Evolutionary conservation across 345 rosid genomes (phyloP).

Genomic region (Tarenaya hassleriana): DNA sequence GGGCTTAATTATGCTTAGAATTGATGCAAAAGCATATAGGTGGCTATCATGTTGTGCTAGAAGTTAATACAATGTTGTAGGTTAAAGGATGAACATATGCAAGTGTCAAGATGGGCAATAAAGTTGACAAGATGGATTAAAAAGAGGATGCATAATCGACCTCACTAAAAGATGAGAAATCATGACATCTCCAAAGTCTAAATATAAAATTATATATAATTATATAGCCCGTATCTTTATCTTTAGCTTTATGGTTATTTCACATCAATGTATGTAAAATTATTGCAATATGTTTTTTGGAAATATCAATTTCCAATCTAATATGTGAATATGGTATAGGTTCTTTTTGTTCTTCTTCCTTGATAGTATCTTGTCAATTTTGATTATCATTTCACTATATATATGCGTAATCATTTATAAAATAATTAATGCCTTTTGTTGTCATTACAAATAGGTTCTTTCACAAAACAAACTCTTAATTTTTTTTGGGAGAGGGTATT

Average conservation of each 20-base stretch:
- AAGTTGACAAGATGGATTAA: constrained; percentile 28
- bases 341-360: constrained; percentile 8
- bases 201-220: too few relatives aligned
- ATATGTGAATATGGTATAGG: too few relatives aligned
- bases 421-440: neutral
- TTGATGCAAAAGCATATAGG: too few relatives aligned
- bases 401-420: constrained; percentile 14
- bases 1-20: too few relatives aligned
- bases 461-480: too few relatives aligned
- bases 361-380: constrained; percentile 1
- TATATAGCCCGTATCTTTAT: constrained; percentile 5
- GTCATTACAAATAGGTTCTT: too few relatives aligned
- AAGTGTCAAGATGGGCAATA: constrained; percentile 7
- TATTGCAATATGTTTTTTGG: neutral
- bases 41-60: too few relatives aligned
- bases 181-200: constrained; percentile 15
- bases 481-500: too few relatives aligned
- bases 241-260: constrained; percentile 7
- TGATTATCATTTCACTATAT: constrained; percentile 8
- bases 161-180: constrained; percentile 4
- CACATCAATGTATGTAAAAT: constrained; percentile 16
- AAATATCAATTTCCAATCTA: constrained; percentile 1
- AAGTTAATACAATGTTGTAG: neutral
- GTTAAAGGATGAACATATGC: constrained; percentile 6
- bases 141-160: constrained; percentile 16